phyloP scores from a whole-genome alignment of 2,329 filamentous ascomycete genomes.

The Dothistroma pini region DNA sequence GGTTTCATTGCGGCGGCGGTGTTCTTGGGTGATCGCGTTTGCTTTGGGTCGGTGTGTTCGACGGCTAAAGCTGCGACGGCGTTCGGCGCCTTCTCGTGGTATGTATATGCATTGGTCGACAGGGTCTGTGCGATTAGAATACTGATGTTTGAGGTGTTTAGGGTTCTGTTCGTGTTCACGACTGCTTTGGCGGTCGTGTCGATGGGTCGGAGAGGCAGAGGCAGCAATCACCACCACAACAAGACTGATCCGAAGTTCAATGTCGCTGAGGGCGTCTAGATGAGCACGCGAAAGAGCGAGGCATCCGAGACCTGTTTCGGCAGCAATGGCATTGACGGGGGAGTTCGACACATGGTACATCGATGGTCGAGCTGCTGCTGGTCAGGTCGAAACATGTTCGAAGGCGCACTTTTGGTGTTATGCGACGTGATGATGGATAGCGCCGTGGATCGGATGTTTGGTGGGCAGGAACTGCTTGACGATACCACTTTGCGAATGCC shows the following conservation, averaged over 20 bases:
- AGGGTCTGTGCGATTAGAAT: too few species aligned
- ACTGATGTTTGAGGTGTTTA: slow-evolving; percentile 26
- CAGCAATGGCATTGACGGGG: not conserved
- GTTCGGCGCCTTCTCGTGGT: slow-evolving; percentile 64
- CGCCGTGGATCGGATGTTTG: not conserved
- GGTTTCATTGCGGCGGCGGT: slow-evolving; percentile 76
- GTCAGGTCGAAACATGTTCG: not conserved
- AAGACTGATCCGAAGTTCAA: slow-evolving; percentile 33
- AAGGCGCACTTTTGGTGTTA: not conserved
- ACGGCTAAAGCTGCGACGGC: slow-evolving; percentile 61
- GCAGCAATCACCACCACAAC: slow-evolving; percentile 7
- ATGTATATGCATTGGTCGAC: slow-evolving; percentile 19
- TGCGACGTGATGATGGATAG: not conserved
- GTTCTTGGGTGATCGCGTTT: slow-evolving; percentile 56
- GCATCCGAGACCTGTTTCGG: not conserved
- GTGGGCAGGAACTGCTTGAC: not conserved
- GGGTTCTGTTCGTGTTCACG: slow-evolving; percentile 52
- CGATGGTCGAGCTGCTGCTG: not conserved
- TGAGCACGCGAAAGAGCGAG: not conserved
- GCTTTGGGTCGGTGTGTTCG: slow-evolving; percentile 55
- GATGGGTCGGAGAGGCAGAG: slow-evolving; percentile 40
- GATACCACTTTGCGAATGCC: not conserved
- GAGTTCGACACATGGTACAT: not conserved
- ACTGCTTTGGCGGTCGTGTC: slow-evolving; percentile 49
- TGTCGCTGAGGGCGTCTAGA: slow-evolving; percentile 41